Conservation (phyloP, 192 early-diverging fungal genomes). For the Coemansia sp. region DNA sequence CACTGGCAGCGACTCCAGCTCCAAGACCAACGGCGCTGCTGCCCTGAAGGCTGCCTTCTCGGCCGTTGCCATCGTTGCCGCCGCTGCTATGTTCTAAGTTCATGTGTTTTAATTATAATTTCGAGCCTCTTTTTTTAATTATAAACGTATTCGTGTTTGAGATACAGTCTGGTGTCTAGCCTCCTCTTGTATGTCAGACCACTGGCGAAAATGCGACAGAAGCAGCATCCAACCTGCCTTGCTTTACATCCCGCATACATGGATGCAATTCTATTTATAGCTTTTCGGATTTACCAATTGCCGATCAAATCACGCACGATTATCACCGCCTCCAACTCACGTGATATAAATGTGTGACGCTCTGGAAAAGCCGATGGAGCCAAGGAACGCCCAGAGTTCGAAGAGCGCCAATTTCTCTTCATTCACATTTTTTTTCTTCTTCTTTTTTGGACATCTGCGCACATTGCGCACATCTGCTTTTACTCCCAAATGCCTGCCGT, state of each 20-base stretch:
- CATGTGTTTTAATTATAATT: not conserved
- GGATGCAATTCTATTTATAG: not conserved
- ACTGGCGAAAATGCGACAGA: not conserved
- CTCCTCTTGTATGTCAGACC: not conserved
- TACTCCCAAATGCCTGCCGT: slow-evolving; percentile 60
- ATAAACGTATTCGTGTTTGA: not conserved
- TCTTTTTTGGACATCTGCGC: not conserved
- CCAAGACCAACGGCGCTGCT: slow-evolving; percentile 21
- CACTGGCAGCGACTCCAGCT: slow-evolving; percentile 8
- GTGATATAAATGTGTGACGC: not conserved
- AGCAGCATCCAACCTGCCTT: not conserved
- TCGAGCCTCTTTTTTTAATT: not conserved
- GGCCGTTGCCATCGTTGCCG: slow-evolving; percentile 38
- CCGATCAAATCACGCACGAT: not conserved
- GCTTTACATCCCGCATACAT: not conserved
- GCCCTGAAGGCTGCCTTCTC: slow-evolving; percentile 35
- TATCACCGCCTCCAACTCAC: not conserved
- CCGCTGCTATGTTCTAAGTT: slow-evolving; percentile 45
- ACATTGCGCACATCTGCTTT: not conserved
- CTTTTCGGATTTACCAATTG: not conserved
- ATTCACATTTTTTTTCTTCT: not conserved
- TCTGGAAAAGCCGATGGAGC: not conserved
- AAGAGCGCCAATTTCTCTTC: too few relatives aligned
- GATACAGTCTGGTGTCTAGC: not conserved
- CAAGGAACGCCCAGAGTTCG: not conserved